Evolutionary conservation across 192 early-diverging fungal species (phyloP).

Genomic region (Backusella parvicylindrica): DNA sequence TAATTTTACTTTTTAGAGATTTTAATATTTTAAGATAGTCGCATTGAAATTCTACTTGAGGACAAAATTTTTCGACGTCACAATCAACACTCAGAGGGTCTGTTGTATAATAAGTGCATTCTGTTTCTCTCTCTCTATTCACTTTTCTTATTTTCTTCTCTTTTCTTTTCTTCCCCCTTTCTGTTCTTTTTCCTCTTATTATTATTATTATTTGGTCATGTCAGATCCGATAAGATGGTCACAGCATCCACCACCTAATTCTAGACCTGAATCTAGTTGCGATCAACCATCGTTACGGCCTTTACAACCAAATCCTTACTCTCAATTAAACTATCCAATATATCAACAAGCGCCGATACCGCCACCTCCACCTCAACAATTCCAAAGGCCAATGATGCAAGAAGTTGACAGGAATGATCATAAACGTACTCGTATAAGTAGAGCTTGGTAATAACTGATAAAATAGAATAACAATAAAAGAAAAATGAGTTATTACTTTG

Average conservation of each 20-base stretch:
- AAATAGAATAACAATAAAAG: background rate
- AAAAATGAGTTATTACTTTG: too few species aligned
- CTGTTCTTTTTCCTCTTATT: background rate
- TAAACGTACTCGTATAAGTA: slow-evolving; percentile 26
- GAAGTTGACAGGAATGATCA: background rate
- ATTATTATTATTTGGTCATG: background rate
- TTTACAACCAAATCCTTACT: slow-evolving; percentile 16
- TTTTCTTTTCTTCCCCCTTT: background rate
- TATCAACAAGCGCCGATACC: background rate
- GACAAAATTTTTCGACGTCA: background rate
- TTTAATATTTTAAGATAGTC: background rate
- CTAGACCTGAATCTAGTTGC: background rate
- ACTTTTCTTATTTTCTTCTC: background rate
- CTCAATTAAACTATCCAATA: background rate
- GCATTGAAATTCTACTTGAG: background rate
- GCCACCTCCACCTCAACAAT: background rate
- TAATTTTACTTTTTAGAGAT: background rate
- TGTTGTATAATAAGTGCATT: background rate
- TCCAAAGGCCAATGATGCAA: background rate
- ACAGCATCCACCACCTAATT: background rate
- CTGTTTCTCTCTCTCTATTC: background rate
- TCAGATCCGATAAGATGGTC: background rate
- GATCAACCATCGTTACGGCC: slow-evolving; percentile 10
- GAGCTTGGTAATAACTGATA: slow-evolving; percentile 25
- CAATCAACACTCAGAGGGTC: too few species aligned